Base-by-base conservation (phyloP, 2,329 filamentous ascomycete genomes). In the Truncatella angustata region DNA sequence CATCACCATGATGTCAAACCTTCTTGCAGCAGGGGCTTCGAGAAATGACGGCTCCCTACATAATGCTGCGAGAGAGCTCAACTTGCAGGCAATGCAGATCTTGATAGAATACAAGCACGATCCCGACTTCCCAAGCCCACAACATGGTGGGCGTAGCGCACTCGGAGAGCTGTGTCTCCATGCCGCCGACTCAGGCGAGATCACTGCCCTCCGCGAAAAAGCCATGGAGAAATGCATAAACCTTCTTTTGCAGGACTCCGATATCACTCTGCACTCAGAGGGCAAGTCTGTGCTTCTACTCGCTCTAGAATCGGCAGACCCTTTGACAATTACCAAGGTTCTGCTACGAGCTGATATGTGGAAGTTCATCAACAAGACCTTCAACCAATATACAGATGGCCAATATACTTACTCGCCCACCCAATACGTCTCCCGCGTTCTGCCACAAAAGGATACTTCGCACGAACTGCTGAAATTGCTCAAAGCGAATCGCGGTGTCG, bases 1-100 rank as follows among this genome's bases (percentile, higher is more conserved):
- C 1, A 77, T 77, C 16, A 70, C 73, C 9, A 79, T 84, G 66
- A 77, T 83, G 77, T 70, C 72, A 2, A 75, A 73, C 48, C 65
- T 87, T 1, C 70, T 86, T 4, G 75, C 75, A 0, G 77, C 80
- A 0, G 79, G 81, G 18, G 79, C 82, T 1, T 75, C 79, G 2
- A 75, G 72, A 37, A 82, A 88, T 52, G 85, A 89, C 54, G 84
- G 85, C 0, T 87, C 83, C 1, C 71, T 89, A 3, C 85, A 88
- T 59, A 84, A 86, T 54, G 82, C 84, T 3, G 79, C 84, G 0
- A 73, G 81, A 11, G 76, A 80, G 43, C 71, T 88, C 18, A 82
- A 86, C 56, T 56, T 84, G 0, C 67, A 77, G 11, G 78, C 78
- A 1, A 79, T 86, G 55, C 73, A 75, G 46, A 70, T 83, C 2